phyloP scores from a whole-genome alignment of 495 filamentous ascomycete species.

The Trichoderma asperelloides region DNA sequence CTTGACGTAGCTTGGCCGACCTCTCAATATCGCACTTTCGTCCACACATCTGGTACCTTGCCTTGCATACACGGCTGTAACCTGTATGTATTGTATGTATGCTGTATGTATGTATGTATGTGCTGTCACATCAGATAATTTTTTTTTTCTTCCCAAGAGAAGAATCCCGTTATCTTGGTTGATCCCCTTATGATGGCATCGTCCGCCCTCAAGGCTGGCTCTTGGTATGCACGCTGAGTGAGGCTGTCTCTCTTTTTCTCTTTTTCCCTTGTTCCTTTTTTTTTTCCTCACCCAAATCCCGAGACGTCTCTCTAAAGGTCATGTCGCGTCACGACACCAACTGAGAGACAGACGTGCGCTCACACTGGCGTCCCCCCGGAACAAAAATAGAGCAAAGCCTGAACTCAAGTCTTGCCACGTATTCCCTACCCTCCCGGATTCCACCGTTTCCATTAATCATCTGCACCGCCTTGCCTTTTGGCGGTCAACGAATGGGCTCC shows the following conservation, averaged over 20 bases:
- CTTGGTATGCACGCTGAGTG: neutral
- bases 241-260: neutral
- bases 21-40: neutral
- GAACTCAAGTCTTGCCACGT: neutral
- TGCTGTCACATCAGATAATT: neutral
- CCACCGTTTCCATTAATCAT: slow-evolving; percentile 7
- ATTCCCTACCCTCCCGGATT: slow-evolving; percentile 1
- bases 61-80: neutral
- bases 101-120: neutral
- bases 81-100: neutral
- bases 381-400: neutral
- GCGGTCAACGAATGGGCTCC: slow-evolving; percentile 4
- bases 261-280: neutral
- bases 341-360: neutral
- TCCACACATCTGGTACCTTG: neutral
- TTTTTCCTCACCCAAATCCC: no score
- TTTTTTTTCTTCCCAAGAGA: neutral
- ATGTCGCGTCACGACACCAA: neutral
- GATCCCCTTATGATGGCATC: neutral
- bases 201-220: neutral
- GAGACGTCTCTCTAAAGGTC: no score
- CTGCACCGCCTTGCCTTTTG: slow-evolving; percentile 1
- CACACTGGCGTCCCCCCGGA: neutral
- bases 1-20: neutral
- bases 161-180: neutral